phyloP scores from a whole-genome alignment of 768 basidiomycete genomes.

The Auricularia cornea region DNA sequence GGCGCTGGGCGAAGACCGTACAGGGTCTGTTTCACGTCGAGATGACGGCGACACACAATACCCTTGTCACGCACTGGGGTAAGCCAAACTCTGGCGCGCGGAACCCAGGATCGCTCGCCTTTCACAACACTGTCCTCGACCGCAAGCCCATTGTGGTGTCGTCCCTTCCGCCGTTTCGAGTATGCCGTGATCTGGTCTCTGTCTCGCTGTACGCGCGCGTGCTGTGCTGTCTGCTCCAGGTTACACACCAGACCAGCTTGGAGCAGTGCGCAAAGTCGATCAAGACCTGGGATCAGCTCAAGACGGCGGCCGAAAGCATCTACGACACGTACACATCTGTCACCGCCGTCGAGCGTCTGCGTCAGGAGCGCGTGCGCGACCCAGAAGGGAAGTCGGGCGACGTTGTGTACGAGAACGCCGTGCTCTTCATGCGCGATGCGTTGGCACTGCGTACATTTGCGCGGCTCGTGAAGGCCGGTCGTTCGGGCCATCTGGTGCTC shows the following conservation, averaged over 20 bases:
- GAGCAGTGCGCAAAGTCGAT: not conserved
- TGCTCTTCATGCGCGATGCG: not conserved
- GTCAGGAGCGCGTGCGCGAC: not conserved
- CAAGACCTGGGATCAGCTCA: not conserved
- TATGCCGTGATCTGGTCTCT: conserved; percentile 29
- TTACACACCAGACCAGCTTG: conserved; percentile 9
- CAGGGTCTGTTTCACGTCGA: conserved; percentile 33
- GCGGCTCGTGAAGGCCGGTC: not conserved
- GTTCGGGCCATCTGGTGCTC: not conserved
- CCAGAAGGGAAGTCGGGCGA: not conserved
- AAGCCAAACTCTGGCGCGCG: conserved; percentile 16
- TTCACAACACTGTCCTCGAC: conserved; percentile 28
- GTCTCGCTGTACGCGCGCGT: conserved; percentile 27
- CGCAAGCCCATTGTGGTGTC: conserved; percentile 28
- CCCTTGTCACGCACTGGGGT: conserved; percentile 27
- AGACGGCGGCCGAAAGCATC: not conserved
- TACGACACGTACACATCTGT: not conserved
- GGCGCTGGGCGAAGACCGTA: conserved; percentile 18
- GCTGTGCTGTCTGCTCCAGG: conserved; percentile 25
- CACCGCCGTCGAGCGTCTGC: not conserved
- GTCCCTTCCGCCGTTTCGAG: conserved; percentile 27
- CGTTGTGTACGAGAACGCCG: not conserved
- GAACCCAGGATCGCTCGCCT: conserved; percentile 27
- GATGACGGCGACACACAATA: conserved; percentile 24
- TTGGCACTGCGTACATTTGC: not conserved